Conservation (phyloP, 306 rosid species). For the Fagus crenata region DNA sequence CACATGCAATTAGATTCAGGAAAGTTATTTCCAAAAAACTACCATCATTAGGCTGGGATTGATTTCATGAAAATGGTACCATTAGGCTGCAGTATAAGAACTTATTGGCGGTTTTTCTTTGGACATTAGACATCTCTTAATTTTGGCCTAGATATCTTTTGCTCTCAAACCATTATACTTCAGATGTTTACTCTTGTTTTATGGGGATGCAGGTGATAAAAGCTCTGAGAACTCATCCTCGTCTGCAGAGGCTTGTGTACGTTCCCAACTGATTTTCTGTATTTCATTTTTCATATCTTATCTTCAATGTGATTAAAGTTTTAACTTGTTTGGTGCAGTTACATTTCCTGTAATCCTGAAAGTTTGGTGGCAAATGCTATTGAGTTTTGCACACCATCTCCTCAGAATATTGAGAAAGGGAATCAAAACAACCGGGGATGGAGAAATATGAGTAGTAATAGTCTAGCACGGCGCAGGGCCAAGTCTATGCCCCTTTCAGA, state of each 20-base stretch:
- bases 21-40: neutral
- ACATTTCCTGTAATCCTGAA: slow-evolving; percentile 97
- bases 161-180: slow-evolving; percentile 2
- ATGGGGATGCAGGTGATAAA: slow-evolving; percentile 70
- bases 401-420: slow-evolving; percentile 59
- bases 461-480: slow-evolving; percentile 84
- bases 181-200: slow-evolving; percentile 26
- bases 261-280: slow-evolving; percentile 35
- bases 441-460: slow-evolving; percentile 86
- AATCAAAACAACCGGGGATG: slow-evolving; percentile 83
- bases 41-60: neutral
- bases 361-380: slow-evolving; percentile 93
- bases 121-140: neutral
- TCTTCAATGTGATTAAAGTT: slow-evolving; percentile 27
- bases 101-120: neutral
- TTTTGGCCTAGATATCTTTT: neutral
- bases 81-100: neutral
- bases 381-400: slow-evolving; percentile 92
- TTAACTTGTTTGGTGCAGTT: slow-evolving; percentile 54
- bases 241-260: slow-evolving; percentile 82
- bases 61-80: neutral
- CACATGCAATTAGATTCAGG: neutral
- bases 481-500: slow-evolving; percentile 94
- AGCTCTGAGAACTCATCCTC: slow-evolving; percentile 77
- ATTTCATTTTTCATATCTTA: neutral